phyloP scores from a whole-genome alignment of 345 rosid species.

The Eucalyptus cloeziana region DNA sequence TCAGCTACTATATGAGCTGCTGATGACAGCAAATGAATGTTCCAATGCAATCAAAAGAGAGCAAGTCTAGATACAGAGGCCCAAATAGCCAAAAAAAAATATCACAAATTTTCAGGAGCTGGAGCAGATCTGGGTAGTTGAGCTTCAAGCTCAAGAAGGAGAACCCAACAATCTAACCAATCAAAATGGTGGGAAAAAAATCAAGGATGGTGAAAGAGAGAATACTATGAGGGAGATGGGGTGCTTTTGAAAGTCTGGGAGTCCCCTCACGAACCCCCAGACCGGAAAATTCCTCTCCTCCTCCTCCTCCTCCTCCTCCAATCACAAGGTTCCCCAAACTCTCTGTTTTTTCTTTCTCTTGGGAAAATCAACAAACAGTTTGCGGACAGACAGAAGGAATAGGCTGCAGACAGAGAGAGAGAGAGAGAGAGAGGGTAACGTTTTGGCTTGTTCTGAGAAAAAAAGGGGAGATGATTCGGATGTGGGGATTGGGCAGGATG shows the following conservation, averaged over 20 bases:
- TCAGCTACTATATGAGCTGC: not conserved
- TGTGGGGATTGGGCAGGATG: not conserved
- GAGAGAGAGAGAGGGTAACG: not conserved
- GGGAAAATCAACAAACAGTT: not conserved
- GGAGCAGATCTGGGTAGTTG: conserved; percentile 31
- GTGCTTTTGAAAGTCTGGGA: not conserved
- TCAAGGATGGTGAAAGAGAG: not conserved
- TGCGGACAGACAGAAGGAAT: not conserved
- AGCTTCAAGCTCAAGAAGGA: not conserved
- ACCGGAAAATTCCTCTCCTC: not conserved
- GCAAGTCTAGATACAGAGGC: conserved; percentile 31
- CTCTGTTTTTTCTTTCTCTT: not conserved
- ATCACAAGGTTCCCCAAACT: not conserved
- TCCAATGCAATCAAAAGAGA: not conserved
- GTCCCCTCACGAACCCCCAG: not conserved
- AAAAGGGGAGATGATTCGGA: not conserved
- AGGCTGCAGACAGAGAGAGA: not conserved
- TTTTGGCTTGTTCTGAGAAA: not conserved
- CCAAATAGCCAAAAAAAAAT: conserved; percentile 14
- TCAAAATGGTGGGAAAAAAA: not conserved
- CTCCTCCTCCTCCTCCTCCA: not conserved
- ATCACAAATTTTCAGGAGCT: not conserved
- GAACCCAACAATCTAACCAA: not conserved
- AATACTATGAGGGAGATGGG: not conserved
- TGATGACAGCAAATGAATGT: not conserved